Conservation (phyloP, 768 basidiomycete species). For the Gymnopilus dilepis region DNA sequence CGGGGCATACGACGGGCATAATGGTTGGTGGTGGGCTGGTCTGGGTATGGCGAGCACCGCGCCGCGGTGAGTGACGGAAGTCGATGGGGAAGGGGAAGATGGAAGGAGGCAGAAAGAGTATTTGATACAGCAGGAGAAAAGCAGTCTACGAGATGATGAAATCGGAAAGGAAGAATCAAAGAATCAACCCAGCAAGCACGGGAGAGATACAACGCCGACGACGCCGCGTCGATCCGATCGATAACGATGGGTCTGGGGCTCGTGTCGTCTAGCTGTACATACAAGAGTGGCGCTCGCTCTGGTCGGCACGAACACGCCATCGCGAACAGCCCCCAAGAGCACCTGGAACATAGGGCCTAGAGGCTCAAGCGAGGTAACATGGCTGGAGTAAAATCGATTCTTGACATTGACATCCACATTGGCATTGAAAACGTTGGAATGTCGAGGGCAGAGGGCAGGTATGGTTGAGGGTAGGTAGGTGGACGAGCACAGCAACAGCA, state of each 20-base stretch:
- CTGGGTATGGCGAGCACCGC: not conserved
- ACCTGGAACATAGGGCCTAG: too few relatives aligned
- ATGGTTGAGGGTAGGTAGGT: too few relatives aligned
- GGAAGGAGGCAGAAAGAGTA: not conserved
- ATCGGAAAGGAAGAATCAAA: not conserved
- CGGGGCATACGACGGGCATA: constrained; percentile 2
- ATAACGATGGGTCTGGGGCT: too few relatives aligned
- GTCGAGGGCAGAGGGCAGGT: too few relatives aligned
- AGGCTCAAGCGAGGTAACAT: not conserved
- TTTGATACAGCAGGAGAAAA: not conserved
- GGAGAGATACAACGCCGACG: constrained; percentile 1
- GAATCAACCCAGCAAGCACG: not conserved
- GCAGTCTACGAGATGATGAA: not conserved
- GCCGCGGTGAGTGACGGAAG: not conserved
- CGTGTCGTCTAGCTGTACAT: too few relatives aligned
- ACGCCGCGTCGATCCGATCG: not conserved
- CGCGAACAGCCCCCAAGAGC: not conserved
- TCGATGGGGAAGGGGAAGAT: not conserved
- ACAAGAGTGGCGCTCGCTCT: not conserved
- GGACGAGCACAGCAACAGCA: too few relatives aligned
- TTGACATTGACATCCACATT: not conserved
- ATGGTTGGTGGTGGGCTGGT: constrained; percentile 3
- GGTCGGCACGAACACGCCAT: not conserved
- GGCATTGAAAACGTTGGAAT: not conserved
- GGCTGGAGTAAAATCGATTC: not conserved